Conservation (phyloP, 495 filamentous ascomycete species). For the Immersiella caudata region DNA sequence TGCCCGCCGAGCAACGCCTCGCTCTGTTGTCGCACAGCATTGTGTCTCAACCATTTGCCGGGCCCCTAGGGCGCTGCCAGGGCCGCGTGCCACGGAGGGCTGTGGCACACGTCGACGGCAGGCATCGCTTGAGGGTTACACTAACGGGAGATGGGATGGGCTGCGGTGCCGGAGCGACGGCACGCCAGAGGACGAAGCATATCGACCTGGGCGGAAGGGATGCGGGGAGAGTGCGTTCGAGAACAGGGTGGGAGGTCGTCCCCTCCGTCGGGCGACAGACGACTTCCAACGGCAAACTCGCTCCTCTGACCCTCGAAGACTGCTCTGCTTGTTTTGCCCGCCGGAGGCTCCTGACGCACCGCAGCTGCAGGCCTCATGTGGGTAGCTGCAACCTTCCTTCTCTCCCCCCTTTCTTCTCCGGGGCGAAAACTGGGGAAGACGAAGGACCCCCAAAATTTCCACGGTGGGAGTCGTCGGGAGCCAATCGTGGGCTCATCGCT, state of each 20-base stretch:
- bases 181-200: neutral
- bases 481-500: constrained; percentile 22
- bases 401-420: constrained; percentile 8
- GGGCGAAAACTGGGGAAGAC: constrained; percentile 8
- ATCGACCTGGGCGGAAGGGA: neutral
- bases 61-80: neutral
- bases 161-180: neutral
- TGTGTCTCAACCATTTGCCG: constrained; percentile 13
- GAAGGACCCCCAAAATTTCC: constrained; percentile 9
- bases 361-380: constrained; percentile 16
- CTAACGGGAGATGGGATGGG: neutral
- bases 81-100: constrained; percentile 9
- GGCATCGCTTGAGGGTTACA: constrained; percentile 10
- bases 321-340: neutral
- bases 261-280: neutral
- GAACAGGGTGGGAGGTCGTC: neutral
- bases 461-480: constrained; percentile 15
- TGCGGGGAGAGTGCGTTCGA: neutral
- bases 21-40: constrained; percentile 10
- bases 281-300: neutral
- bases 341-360: constrained; percentile 18
- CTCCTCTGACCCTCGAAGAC: neutral
- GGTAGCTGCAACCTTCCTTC: constrained; percentile 16
- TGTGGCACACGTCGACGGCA: neutral
- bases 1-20: constrained; percentile 2